A percentile compares a stretch with the other conserved stretches of the same genome.
phyloP scores from a whole-genome alignment of 306 rosid species.

The Medicago lupulina region DNA sequence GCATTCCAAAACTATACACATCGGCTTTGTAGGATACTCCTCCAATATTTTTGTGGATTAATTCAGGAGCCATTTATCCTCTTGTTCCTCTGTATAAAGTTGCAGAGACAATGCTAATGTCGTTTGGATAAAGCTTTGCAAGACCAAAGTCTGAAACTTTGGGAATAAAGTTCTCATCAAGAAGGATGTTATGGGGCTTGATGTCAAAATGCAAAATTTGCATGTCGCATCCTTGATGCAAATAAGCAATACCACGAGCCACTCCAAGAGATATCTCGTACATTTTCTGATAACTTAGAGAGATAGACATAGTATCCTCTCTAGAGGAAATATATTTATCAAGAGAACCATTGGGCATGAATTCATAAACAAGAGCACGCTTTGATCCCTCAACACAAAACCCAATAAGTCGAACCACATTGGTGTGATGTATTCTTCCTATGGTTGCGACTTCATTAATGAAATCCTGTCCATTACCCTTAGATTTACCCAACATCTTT shows the following conservation, averaged over 20 bases:
- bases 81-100: neutral
- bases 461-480: neutral
- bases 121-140: neutral
- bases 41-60: neutral
- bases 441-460: neutral
- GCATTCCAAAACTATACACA: neutral
- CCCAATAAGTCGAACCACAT: neutral
- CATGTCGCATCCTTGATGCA: neutral
- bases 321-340: neutral
- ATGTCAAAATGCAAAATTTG: neutral
- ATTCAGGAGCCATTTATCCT: neutral
- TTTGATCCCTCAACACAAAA: neutral
- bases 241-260: neutral
- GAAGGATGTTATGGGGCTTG: neutral
- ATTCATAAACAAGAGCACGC: neutral
- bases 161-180: neutral
- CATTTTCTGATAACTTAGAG: neutral
- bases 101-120: neutral
- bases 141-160: neutral
- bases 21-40: neutral
- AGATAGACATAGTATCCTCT: neutral
- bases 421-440: conserved; percentile 6
- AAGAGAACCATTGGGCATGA: neutral
- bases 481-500: neutral
- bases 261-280: neutral